These are phyloP conservation scores for Carpediemonas membranifera DNA, from an alignment of 78 protist genomes.

Conservation along the genomic window DNA sequence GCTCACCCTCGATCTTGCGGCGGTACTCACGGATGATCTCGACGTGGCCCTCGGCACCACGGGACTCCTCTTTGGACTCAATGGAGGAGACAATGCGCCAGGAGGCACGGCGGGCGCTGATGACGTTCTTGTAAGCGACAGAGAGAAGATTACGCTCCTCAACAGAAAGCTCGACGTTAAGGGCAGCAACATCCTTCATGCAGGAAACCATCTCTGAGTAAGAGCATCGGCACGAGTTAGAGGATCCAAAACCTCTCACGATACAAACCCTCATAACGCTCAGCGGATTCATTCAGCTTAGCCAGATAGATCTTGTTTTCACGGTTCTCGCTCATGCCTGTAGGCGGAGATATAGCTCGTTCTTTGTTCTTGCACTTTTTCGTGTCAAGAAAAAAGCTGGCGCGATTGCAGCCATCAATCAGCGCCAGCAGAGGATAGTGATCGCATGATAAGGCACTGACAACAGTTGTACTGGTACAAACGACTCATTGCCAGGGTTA, in stretches of 20 bases:
- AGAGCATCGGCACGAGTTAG: neutral
- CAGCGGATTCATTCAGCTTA: slow-evolving; percentile 20
- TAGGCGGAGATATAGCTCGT: no score
- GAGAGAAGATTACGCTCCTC: slow-evolving; percentile 86
- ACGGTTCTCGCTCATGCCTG: neutral
- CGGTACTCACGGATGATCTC: slow-evolving; percentile 50
- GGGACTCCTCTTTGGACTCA: slow-evolving; percentile 59
- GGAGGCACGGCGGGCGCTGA: slow-evolving; percentile 16
- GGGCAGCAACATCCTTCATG: slow-evolving; percentile 76
- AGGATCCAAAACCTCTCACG: neutral
- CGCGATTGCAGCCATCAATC: neutral
- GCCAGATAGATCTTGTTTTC: slow-evolving; percentile 23
- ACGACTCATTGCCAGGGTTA: no score
- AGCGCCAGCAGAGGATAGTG: neutral
- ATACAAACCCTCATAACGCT: slow-evolving; percentile 16
- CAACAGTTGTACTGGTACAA: no score
- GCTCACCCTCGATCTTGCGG: slow-evolving; percentile 27
- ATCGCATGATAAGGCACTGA: neutral
- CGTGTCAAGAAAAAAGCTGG: no score
- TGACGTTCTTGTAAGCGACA: slow-evolving; percentile 96
- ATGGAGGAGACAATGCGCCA: slow-evolving; percentile 62
- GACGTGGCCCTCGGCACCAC: slow-evolving; percentile 35
- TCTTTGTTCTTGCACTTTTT: no score
- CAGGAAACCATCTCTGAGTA: slow-evolving; percentile 69
- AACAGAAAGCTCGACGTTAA: slow-evolving; percentile 67